These are phyloP conservation scores for Nitzschia putrida DNA, from an alignment of 108 stramenopile genomes.

Conservation along the genomic window DNA sequence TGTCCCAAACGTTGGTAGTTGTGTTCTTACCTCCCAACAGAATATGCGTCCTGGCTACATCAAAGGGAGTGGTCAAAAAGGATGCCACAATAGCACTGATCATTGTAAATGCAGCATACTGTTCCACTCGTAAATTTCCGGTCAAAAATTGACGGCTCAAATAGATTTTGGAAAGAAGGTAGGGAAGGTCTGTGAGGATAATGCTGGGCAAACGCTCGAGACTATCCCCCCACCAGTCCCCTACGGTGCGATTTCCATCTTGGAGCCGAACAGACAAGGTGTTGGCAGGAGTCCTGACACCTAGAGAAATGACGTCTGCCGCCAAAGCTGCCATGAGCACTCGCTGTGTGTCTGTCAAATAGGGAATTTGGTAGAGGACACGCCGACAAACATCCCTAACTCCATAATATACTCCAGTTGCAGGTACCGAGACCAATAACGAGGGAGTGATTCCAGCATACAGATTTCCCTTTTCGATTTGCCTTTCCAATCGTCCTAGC, in stretches of 20 bases:
- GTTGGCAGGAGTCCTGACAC: conserved; percentile 75
- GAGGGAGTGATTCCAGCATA: conserved; percentile 76
- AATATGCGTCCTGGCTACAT: conserved; percentile 80
- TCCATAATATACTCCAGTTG: conserved; percentile 81
- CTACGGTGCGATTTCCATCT: conserved; percentile 42
- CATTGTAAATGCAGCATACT: conserved; percentile 62
- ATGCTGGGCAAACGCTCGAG: conserved; percentile 60
- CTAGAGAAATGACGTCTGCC: conserved; percentile 70
- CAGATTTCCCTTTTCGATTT: conserved; percentile 61
- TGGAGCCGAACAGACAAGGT: conserved; percentile 69
- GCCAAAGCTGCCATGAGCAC: conserved; percentile 55
- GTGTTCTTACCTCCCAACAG: conserved; percentile 44
- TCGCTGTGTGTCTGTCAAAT: conserved; percentile 38
- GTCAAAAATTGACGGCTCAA: conserved; percentile 63
- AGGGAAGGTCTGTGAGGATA: conserved; percentile 65
- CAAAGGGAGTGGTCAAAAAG: conserved; percentile 84
- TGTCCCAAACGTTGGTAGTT: conserved; percentile 35
- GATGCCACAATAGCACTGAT: conserved; percentile 69
- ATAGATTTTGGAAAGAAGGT: conserved; percentile 63
- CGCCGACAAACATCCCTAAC: conserved; percentile 72
- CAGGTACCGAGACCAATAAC: conserved; percentile 72
- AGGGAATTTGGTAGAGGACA: conserved; percentile 36
- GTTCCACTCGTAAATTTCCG: conserved; percentile 58
- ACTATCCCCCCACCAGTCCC: conserved; percentile 72
- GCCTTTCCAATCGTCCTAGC: conserved; percentile 42